A percentile compares a stretch with the other conserved stretches of the same genome.
These are phyloP conservation scores for Neolentinus lepideus DNA, from an alignment of 1,284 basidiomycete genomes.

Conservation along the genomic window DNA sequence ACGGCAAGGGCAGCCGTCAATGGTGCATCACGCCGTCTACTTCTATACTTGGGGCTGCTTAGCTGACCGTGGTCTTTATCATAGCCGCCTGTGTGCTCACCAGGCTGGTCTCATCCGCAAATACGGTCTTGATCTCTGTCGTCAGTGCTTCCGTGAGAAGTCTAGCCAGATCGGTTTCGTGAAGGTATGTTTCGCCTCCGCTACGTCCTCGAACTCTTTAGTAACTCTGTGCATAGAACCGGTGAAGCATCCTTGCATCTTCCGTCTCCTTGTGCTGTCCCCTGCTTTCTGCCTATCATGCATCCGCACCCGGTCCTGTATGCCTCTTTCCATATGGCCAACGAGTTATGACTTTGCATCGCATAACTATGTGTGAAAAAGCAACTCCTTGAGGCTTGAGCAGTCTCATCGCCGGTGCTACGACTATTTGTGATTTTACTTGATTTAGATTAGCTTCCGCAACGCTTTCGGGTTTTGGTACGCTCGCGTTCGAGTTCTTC, in stretches of 20 bases:
- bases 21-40: constrained; percentile 52
- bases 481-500: too few relatives aligned
- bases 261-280: not conserved
- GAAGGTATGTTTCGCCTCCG: constrained; percentile 56
- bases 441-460: too few relatives aligned
- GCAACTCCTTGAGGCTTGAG: not conserved
- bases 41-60: constrained; percentile 5
- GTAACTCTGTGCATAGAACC: not conserved
- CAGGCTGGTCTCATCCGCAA: constrained; percentile 95
- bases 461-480: too few relatives aligned
- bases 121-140: constrained; percentile 93
- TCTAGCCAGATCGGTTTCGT: constrained; percentile 88
- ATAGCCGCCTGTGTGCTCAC: constrained; percentile 91
- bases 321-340: not conserved
- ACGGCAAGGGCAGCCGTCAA: constrained; percentile 91
- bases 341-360: not conserved
- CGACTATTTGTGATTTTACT: not conserved
- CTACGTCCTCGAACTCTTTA: not conserved
- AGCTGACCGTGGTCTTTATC: constrained; percentile 4
- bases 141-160: constrained; percentile 98
- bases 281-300: not conserved
- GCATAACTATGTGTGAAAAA: not conserved
- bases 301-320: not conserved
- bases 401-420: not conserved
- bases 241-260: not conserved